Evolutionary conservation across 208 protist genomes (phyloP).

Genomic region (Acanthamoeba comandoni): DNA sequence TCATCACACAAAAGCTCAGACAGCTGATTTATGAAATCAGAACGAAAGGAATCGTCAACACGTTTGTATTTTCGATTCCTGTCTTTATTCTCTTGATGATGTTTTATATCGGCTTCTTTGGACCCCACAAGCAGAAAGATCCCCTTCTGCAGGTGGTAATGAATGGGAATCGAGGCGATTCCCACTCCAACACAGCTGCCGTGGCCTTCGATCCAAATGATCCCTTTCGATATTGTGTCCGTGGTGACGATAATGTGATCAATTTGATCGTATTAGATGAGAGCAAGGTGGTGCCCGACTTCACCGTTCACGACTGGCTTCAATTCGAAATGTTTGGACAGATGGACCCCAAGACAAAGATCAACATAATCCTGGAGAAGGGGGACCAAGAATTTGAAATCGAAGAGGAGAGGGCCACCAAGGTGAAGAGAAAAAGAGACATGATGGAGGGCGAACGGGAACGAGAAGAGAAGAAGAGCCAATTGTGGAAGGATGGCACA

Average conservation of each 20-base stretch:
- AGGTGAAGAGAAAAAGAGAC: slow-evolving; percentile 22
- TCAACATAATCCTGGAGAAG: slow-evolving; percentile 54
- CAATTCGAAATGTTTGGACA: slow-evolving; percentile 23
- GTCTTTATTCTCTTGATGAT: background rate
- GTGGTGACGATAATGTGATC: background rate
- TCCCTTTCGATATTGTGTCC: slow-evolving; percentile 20
- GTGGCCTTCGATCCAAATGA: slow-evolving; percentile 5
- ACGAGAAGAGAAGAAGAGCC: slow-evolving; percentile 50
- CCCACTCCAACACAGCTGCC: slow-evolving; percentile 4
- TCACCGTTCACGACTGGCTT: slow-evolving; percentile 42
- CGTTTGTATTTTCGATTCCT: slow-evolving; percentile 29
- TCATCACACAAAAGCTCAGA: too few species aligned
- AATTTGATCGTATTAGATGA: slow-evolving; percentile 52
- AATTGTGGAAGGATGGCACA: slow-evolving; percentile 44
- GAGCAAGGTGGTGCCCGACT: slow-evolving; percentile 51
- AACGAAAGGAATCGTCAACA: slow-evolving; percentile 31
- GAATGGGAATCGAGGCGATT: slow-evolving; percentile 18
- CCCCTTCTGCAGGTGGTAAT: background rate
- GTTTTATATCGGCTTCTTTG: slow-evolving; percentile 49
- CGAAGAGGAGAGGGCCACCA: slow-evolving; percentile 2
- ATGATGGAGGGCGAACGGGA: slow-evolving; percentile 46
- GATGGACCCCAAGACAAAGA: background rate
- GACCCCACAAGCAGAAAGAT: slow-evolving; percentile 6
- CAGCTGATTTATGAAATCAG: background rate
- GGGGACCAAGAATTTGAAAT: background rate